phyloP scores from a whole-genome alignment of 2,329 filamentous ascomycete species.

The Penicillium sumatraense region DNA sequence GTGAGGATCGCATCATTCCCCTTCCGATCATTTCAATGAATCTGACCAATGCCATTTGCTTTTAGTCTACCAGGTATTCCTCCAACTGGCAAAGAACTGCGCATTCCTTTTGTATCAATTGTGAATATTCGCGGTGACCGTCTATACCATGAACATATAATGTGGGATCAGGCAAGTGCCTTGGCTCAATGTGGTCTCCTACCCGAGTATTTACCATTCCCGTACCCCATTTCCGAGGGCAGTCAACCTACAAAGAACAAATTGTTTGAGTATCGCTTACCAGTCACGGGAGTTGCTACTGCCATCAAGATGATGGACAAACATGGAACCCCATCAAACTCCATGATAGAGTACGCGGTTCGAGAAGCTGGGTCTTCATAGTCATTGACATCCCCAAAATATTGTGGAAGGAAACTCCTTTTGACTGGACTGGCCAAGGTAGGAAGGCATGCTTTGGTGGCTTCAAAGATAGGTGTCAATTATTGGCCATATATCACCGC shows the following conservation, averaged over 20 bases:
- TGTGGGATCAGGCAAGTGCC: slow-evolving; percentile 69
- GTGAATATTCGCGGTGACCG: slow-evolving; percentile 70
- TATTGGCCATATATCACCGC: too few relatives aligned
- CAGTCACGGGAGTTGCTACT: slow-evolving; percentile 61
- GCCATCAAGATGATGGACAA: slow-evolving; percentile 55
- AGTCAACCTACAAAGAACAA: slow-evolving; percentile 37
- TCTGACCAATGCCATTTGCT: slow-evolving; percentile 59
- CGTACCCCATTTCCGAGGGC: slow-evolving; percentile 53
- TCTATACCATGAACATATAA: slow-evolving; percentile 71
- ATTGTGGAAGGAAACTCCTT: too few relatives aligned
- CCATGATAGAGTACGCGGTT: slow-evolving; percentile 49
- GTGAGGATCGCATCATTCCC: slow-evolving; percentile 50
- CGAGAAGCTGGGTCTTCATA: too few relatives aligned
- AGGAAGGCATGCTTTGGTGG: too few relatives aligned
- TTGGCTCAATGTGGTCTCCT: slow-evolving; percentile 65
- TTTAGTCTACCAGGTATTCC: slow-evolving; percentile 60
- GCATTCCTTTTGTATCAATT: slow-evolving; percentile 65
- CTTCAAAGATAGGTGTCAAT: too few relatives aligned
- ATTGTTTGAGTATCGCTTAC: slow-evolving; percentile 61
- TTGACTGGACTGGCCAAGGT: too few relatives aligned
- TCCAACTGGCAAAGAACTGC: slow-evolving; percentile 56
- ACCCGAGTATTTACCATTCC: slow-evolving; percentile 66
- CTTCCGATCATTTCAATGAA: slow-evolving; percentile 69
- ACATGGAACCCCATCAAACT: slow-evolving; percentile 55
- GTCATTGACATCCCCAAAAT: too few relatives aligned